Evolutionary conservation across 768 basidiomycete species (phyloP), one percentile per base, ranked within the genome.

Genomic region (Leccinellum albellum): DNA sequence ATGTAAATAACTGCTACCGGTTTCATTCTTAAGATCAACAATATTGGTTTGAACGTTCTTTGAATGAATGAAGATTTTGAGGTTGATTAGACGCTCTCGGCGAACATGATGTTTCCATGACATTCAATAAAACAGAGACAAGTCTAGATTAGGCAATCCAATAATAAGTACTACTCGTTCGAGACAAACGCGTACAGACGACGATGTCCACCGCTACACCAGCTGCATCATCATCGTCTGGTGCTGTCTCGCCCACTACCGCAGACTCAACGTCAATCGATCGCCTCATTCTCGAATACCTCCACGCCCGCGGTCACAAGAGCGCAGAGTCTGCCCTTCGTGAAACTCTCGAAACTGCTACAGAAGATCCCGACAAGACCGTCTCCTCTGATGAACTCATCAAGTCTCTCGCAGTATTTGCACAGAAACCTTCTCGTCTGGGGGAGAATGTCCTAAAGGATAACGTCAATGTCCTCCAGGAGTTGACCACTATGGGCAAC

Each of bases 391-490:
- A 70, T 74, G 88, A 73, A 67, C 82, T 70, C 61, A 80, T 66
- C 73, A 86, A 76, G 73, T 79, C 59, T 66, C 83, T 79, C 12
- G 84, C 88, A 21, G 82, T 88, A 1, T 88, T 83, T 65, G 81
- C 84, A n/a, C 82, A 86, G 64, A 88, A 86, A 65, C 79, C 85
- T 23, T 78, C 83, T 0, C 78, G 80, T 32, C 81, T 85, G 2
- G 84, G 86, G 10, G 87, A 89, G 65, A 89, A 89, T 71, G 77
- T 82, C 2, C 71, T 89, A 61, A 88, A 86, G 66, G 88, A 89
- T 44, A 81, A 82, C 9, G 66, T 78, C 42, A 84, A 71, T 66
- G 87, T 89, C 31, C 69, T 89, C 51, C 83, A 88, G 65, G 86
- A 88, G 64, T 74, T 91, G 14, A 79, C 79, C 1, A 76, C 84